Percentiles rank a stretch among this genome's conserved stretches.
Evolutionary conservation across 352 stramenopile genomes (phyloP).

Genomic region (Nothophytophthora sp.): DNA sequence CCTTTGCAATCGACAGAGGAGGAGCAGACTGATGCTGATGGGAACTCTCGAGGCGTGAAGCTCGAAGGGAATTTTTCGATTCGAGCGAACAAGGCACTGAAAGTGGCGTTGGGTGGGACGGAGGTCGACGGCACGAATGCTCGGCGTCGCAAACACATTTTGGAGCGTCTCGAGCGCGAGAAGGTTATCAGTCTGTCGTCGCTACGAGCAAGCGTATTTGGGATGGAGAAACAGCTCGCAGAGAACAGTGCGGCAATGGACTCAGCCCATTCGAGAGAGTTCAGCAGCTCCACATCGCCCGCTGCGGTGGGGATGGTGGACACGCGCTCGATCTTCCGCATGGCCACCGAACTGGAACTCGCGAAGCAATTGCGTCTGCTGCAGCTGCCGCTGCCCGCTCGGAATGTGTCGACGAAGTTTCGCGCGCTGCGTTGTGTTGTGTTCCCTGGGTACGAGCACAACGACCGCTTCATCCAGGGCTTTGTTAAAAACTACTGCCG

Average conservation of each 20-base stretch:
- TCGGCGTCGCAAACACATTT: conserved; percentile 60
- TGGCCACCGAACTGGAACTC: conserved; percentile 63
- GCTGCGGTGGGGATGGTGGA: conserved; percentile 62
- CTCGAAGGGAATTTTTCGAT: conserved; percentile 30
- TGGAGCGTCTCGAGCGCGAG: conserved; percentile 57
- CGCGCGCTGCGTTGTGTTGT: conserved; percentile 73
- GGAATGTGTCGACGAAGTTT: conserved; percentile 84
- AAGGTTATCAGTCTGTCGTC: conserved; percentile 84
- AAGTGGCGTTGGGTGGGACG: conserved; percentile 50
- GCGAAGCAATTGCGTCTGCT: conserved; percentile 50
- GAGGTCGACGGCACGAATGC: conserved; percentile 65
- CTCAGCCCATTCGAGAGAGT: conserved; percentile 10
- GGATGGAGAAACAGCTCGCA: conserved; percentile 53
- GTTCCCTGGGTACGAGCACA: conserved; percentile 58
- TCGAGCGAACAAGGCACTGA: conserved; percentile 57
- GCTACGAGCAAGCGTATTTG: conserved; percentile 73
- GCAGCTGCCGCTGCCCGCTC: conserved; percentile 64
- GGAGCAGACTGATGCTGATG: conserved; percentile 1
- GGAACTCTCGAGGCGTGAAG: conserved; percentile 9
- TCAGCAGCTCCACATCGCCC: conserved; percentile 11
- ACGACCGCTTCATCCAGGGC: conserved; percentile 69
- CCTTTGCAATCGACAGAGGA: conserved; percentile 8
- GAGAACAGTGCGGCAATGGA: conserved; percentile 13
- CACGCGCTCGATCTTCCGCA: conserved; percentile 68
- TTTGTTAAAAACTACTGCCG: conserved; percentile 81